Conservation (phyloP, 768 basidiomycete species). For the Paxillus involutus region DNA sequence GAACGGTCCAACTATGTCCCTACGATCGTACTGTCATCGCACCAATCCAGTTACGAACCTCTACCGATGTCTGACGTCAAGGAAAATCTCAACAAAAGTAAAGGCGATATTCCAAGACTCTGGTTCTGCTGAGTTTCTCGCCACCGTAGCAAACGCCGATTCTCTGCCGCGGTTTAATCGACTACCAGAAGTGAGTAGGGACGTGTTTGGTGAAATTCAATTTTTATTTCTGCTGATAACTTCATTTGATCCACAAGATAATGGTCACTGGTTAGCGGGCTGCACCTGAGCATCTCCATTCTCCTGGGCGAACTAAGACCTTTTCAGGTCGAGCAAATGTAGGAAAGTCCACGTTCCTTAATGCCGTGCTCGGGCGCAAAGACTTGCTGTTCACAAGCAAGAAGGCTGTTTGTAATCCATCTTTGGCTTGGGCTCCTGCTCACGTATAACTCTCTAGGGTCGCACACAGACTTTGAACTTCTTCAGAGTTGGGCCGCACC, state of each 20-base stretch:
- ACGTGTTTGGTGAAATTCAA: background rate
- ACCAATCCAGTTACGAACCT: background rate
- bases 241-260: constrained; percentile 11
- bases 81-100: constrained; percentile 13
- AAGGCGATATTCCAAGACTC: constrained; percentile 21
- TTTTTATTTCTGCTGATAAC: constrained; percentile 2
- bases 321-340: constrained; percentile 70
- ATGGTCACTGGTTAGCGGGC: constrained; percentile 26
- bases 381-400: constrained; percentile 63
- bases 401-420: constrained; percentile 54
- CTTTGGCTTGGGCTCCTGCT: background rate
- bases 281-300: background rate
- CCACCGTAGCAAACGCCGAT: constrained; percentile 14
- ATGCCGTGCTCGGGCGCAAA: constrained; percentile 60
- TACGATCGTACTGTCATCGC: constrained; percentile 1
- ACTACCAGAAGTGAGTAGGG: constrained; percentile 29
- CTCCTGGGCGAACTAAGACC: background rate
- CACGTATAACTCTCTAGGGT: constrained; percentile 43
- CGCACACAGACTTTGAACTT: constrained; percentile 74
- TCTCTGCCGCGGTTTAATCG: constrained; percentile 18
- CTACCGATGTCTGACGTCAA: background rate
- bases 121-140: constrained; percentile 29
- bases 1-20: constrained; percentile 10
- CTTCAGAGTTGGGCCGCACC: constrained; percentile 58
- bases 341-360: constrained; percentile 75